Evolutionary conservation across 2,329 filamentous ascomycete species (phyloP).

Genomic region (Penicillium sp.): DNA sequence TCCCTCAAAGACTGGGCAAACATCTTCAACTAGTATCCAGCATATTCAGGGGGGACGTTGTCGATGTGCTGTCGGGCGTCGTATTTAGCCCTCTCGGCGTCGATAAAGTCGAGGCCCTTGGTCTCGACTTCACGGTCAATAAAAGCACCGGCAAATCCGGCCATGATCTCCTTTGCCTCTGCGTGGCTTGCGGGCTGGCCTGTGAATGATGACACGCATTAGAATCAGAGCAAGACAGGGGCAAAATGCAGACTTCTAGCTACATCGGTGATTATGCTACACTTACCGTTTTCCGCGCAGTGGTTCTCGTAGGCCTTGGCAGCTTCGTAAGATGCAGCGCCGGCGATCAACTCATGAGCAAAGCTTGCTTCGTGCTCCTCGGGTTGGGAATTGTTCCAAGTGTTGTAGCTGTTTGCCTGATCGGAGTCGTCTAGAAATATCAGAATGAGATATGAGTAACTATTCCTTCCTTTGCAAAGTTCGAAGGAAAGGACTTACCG

Average conservation of each 20-base stretch:
- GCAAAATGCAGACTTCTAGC: background rate
- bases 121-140: slow-evolving; percentile 71
- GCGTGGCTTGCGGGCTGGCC: slow-evolving; percentile 66
- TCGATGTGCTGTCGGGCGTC: slow-evolving; percentile 50
- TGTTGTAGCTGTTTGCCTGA: slow-evolving; percentile 22
- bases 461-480: slow-evolving; percentile 24
- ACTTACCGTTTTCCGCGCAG: slow-evolving; percentile 61
- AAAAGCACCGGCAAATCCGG: slow-evolving; percentile 70
- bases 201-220: slow-evolving; percentile 25
- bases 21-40: background rate
- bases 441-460: background rate
- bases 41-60: background rate
- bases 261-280: background rate
- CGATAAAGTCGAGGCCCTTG: slow-evolving; percentile 58
- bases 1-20: background rate
- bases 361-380: slow-evolving; percentile 57
- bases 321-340: slow-evolving; percentile 72
- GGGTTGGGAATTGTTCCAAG: slow-evolving; percentile 23
- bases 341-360: slow-evolving; percentile 70
- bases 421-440: slow-evolving; percentile 4
- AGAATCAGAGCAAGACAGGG: background rate
- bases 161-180: slow-evolving; percentile 73
- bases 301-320: slow-evolving; percentile 76
- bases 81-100: slow-evolving; percentile 57
- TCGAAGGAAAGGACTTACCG: slow-evolving; percentile 33